These are phyloP conservation scores for Dendrobium nobile DNA, from an alignment of 106 monocot species.

Conservation along the genomic window DNA sequence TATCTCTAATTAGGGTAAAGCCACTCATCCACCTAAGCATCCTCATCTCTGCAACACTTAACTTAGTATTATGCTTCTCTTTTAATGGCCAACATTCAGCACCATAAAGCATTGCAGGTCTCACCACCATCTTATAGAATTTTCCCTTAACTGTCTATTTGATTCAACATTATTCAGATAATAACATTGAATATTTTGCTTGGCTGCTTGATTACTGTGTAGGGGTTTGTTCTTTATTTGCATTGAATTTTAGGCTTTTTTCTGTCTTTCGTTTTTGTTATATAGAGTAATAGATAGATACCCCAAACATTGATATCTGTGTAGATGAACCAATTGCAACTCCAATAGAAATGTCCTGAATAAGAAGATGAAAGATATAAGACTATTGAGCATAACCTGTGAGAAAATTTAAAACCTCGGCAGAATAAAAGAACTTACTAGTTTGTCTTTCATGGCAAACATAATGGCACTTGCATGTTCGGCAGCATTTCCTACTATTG, in stretches of 20 bases:
- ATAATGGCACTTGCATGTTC: constrained; percentile 75
- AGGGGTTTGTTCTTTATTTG: not conserved
- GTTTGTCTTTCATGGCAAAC: constrained; percentile 82
- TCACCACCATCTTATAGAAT: not conserved
- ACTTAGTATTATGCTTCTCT: too few relatives aligned
- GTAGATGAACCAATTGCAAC: constrained; percentile 87
- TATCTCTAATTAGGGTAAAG: too few relatives aligned
- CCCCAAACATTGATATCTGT: constrained; percentile 86
- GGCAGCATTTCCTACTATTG: constrained; percentile 76
- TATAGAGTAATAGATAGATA: constrained; percentile 8
- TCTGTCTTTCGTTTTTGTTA: too few relatives aligned
- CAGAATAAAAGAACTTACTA: constrained; percentile 27
- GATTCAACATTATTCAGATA: not conserved
- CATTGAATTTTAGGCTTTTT: not conserved
- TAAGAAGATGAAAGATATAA: not conserved
- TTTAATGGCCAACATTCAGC: too few relatives aligned
- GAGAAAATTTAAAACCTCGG: not conserved
- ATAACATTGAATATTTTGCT: too few relatives aligned
- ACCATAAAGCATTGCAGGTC: too few relatives aligned
- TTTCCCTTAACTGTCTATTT: not conserved
- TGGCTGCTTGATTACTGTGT: not conserved
- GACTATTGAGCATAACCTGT: too few relatives aligned
- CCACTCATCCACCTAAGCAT: too few relatives aligned
- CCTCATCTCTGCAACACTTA: too few relatives aligned
- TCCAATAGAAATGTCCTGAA: constrained; percentile 70